Percentiles rank a stretch among this genome's conserved stretches.
Conservation (phyloP, 2,329 filamentous ascomycete genomes). For the Boeremia lycopersici region DNA sequence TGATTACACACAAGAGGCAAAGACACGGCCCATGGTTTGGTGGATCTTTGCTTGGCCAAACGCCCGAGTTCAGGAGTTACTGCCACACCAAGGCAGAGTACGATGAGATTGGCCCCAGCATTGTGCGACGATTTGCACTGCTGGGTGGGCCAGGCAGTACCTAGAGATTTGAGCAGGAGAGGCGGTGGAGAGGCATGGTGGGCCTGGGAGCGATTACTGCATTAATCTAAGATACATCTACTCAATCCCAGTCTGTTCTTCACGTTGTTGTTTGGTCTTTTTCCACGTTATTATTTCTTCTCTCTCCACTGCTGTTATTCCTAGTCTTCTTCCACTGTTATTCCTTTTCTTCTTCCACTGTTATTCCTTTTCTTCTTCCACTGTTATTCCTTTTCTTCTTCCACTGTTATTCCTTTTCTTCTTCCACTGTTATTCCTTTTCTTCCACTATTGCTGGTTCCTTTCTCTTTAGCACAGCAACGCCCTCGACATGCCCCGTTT, state of each 20-base stretch:
- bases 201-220: constrained; percentile 23
- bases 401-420: too few relatives aligned
- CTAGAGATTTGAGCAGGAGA: constrained; percentile 42
- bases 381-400: too few relatives aligned
- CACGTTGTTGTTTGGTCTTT: too few relatives aligned
- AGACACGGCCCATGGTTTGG: constrained; percentile 98
- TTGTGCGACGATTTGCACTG: constrained; percentile 91
- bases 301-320: too few relatives aligned
- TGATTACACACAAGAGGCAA: constrained; percentile 97
- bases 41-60: constrained; percentile 93
- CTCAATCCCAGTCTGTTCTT: too few relatives aligned
- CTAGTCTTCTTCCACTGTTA: too few relatives aligned
- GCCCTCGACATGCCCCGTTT: constrained; percentile 73
- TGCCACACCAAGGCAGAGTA: constrained; percentile 81
- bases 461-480: constrained; percentile 63
- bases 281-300: too few relatives aligned
- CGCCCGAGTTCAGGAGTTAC: constrained; percentile 97
- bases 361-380: too few relatives aligned
- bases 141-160: constrained; percentile 89
- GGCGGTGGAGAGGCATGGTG: constrained; percentile 4
- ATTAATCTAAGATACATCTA: constrained; percentile 16
- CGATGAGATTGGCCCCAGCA: constrained; percentile 93
- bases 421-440: neutral
- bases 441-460: constrained; percentile 9
- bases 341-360: too few relatives aligned